phyloP scores from a whole-genome alignment of 441 rosid genomes.

The Codiaeum variegatum region DNA sequence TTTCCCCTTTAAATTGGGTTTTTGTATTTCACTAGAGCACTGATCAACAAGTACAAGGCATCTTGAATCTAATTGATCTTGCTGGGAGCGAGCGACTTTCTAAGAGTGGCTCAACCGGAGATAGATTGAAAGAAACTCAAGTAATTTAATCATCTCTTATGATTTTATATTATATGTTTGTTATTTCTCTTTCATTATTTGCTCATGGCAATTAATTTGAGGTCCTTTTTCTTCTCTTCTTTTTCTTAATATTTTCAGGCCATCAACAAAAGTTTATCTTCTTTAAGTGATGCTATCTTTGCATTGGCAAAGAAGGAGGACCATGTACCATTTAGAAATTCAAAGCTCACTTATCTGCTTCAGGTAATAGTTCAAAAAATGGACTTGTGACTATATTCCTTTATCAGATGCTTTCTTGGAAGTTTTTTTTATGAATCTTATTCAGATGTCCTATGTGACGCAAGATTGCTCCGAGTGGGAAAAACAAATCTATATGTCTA shows the following conservation, averaged over 20 bases:
- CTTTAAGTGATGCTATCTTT: conserved; percentile 85
- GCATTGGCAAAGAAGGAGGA: conserved; percentile 95
- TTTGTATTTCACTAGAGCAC: conserved; percentile 52
- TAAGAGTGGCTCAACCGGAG: conserved; percentile 94
- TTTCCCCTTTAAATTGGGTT: not conserved
- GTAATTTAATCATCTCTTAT: conserved; percentile 16
- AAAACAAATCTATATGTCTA: no score
- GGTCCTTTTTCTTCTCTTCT: conserved; percentile 4
- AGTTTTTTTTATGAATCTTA: not conserved
- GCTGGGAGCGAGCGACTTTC: conserved; percentile 98
- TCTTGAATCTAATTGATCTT: conserved; percentile 84
- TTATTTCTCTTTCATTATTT: not conserved
- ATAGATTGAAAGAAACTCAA: conserved; percentile 77
- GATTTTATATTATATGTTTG: conserved; percentile 7
- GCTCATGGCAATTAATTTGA: not conserved
- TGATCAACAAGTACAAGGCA: conserved; percentile 91
- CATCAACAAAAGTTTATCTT: conserved; percentile 87
- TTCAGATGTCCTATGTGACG: not conserved
- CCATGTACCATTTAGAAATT: conserved; percentile 92
- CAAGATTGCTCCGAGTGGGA: no score
- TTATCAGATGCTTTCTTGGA: not conserved
- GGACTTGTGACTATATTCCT: not conserved
- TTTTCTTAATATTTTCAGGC: conserved; percentile 42
- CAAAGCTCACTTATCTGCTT: conserved; percentile 90
- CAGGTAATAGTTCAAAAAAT: conserved; percentile 50